A percentile compares a stretch with the other conserved stretches of the same genome.
phyloP scores from a whole-genome alignment of 2,329 filamentous ascomycete genomes.

The Penicillium aurantiogriseum region DNA sequence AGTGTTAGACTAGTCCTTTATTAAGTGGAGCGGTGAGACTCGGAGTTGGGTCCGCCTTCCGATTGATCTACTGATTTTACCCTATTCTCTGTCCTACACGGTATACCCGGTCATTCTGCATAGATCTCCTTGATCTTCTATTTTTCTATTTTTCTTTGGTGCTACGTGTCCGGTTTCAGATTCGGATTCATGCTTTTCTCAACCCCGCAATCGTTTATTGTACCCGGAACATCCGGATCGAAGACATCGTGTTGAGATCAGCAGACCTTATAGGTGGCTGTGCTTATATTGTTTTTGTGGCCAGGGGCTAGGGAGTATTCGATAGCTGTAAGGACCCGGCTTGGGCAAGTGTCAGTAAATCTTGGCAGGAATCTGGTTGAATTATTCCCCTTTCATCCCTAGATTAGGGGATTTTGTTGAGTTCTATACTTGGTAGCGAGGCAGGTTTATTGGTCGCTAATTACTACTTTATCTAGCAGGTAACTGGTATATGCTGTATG shows the following conservation, averaged over 20 bases:
- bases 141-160: neutral
- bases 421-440: neutral
- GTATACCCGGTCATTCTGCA: neutral
- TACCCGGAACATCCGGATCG: neutral
- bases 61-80: neutral
- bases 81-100: constrained; percentile 2
- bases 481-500: neutral
- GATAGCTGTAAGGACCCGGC: constrained; percentile 5
- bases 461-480: neutral
- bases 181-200: neutral
- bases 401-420: neutral
- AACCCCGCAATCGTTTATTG: constrained; percentile 6
- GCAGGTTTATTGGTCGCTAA: neutral
- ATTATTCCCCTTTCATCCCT: neutral
- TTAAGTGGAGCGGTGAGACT: constrained; percentile 21
- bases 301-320: neutral
- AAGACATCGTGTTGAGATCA: constrained; percentile 1
- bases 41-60: constrained; percentile 8
- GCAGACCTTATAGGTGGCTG: constrained; percentile 1
- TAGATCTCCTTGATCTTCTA: neutral
- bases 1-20: neutral
- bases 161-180: constrained; percentile 2
- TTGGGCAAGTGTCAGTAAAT: neutral
- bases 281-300: neutral
- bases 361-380: constrained; percentile 4